phyloP scores from a whole-genome alignment of 495 filamentous ascomycete species.

The Penicillium coprophilum region DNA sequence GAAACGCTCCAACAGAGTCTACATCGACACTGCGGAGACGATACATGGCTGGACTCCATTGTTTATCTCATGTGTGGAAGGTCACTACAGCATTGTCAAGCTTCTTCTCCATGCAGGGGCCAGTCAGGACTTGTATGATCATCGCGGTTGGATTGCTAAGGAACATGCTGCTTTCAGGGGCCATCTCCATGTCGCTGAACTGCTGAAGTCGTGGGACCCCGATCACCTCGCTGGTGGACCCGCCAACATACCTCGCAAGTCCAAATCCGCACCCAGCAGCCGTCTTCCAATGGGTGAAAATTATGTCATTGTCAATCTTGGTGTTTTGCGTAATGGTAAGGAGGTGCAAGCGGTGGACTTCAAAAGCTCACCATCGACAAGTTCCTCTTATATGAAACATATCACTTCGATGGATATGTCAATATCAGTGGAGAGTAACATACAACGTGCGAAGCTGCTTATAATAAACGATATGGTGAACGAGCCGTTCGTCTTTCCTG shows the following conservation, averaged over 20 bases:
- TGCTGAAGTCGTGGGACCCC: slow-evolving; percentile 12
- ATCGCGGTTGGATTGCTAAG: slow-evolving; percentile 25
- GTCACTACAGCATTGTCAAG: slow-evolving; percentile 54
- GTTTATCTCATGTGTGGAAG: slow-evolving; percentile 73
- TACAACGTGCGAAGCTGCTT: slow-evolving; percentile 21
- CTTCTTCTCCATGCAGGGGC: slow-evolving; percentile 62
- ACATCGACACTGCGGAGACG: slow-evolving; percentile 51
- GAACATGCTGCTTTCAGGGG: slow-evolving; percentile 26
- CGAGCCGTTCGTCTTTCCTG: slow-evolving; percentile 26
- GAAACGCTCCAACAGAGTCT: background rate
- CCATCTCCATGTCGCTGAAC: slow-evolving; percentile 14
- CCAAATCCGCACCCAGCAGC: background rate
- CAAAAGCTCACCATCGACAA: background rate
- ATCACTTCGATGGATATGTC: slow-evolving; percentile 10
- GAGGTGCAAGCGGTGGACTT: slow-evolving; percentile 10
- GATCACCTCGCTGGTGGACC: slow-evolving; percentile 1
- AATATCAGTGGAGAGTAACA: slow-evolving; percentile 6
- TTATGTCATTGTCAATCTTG: slow-evolving; percentile 16
- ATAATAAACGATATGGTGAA: slow-evolving; percentile 30
- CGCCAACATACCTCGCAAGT: slow-evolving; percentile 1
- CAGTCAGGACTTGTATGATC: slow-evolving; percentile 31
- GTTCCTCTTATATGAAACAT: background rate
- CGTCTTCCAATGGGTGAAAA: background rate
- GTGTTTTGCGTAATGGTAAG: slow-evolving; percentile 14
- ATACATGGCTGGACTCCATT: slow-evolving; percentile 76